These are phyloP conservation scores for Termitomyces sp. DNA, from an alignment of 768 basidiomycete species.

Conservation along the genomic window DNA sequence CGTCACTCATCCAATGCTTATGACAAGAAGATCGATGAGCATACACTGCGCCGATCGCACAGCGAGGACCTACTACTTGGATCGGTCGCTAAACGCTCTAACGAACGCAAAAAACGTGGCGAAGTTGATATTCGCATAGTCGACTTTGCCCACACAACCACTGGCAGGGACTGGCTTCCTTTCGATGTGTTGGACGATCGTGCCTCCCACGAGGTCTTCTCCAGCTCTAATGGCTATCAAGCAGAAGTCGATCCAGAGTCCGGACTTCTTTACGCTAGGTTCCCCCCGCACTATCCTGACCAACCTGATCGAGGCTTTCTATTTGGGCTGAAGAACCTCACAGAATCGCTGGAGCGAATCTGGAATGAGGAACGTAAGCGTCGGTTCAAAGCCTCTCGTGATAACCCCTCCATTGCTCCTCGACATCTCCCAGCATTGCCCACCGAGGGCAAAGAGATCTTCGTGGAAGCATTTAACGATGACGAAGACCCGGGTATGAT, in stretches of 20 bases:
- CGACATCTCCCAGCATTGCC: slow-evolving; percentile 62
- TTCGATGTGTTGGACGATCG: slow-evolving; percentile 47
- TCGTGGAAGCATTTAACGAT: slow-evolving; percentile 66
- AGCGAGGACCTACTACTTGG: slow-evolving; percentile 78
- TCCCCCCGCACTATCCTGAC: slow-evolving; percentile 88
- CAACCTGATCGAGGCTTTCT: slow-evolving; percentile 94
- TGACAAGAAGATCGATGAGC: slow-evolving; percentile 39
- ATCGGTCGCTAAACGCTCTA: slow-evolving; percentile 59
- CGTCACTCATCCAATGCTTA: slow-evolving; percentile 44
- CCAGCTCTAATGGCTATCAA: slow-evolving; percentile 72
- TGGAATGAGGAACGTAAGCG: slow-evolving; percentile 84
- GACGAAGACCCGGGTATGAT: slow-evolving; percentile 75
- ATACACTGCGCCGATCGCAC: slow-evolving; percentile 64
- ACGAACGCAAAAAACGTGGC: slow-evolving; percentile 73
- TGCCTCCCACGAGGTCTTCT: slow-evolving; percentile 42
- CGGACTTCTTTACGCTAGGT: slow-evolving; percentile 85
- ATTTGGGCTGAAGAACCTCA: slow-evolving; percentile 82
- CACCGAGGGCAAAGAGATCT: slow-evolving; percentile 76
- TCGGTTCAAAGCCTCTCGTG: slow-evolving; percentile 60
- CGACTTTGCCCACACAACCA: slow-evolving; percentile 98
- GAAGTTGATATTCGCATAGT: slow-evolving; percentile 96
- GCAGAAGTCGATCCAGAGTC: slow-evolving; percentile 80
- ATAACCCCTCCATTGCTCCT: slow-evolving; percentile 44
- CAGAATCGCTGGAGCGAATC: slow-evolving; percentile 72
- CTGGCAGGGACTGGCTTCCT: slow-evolving; percentile 86